These are phyloP conservation scores for Pelargonium fulgidum DNA, from an alignment of 441 rosid species.

Conservation along the genomic window DNA sequence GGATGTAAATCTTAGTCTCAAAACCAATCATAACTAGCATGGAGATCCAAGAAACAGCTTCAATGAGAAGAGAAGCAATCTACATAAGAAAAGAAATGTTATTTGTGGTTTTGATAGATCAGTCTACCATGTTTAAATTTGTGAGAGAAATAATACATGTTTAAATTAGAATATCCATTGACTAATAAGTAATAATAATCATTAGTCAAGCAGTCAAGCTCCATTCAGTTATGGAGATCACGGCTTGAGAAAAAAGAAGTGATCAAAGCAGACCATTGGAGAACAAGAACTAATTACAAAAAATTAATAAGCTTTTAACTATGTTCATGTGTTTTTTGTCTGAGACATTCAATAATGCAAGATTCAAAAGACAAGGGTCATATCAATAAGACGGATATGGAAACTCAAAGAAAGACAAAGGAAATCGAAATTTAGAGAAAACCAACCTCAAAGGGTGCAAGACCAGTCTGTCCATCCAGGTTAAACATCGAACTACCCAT, in stretches of 20 bases:
- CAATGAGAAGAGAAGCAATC: slow-evolving; percentile 64
- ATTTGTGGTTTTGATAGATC: slow-evolving; percentile 10
- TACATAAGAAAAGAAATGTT: slow-evolving; percentile 30
- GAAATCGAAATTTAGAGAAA: slow-evolving; percentile 6
- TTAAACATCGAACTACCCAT: slow-evolving; percentile 74
- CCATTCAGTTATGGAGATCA: not conserved
- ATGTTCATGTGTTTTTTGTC: not conserved
- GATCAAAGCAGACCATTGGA: not conserved
- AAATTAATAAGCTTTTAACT: not conserved
- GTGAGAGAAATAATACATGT: not conserved
- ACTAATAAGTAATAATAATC: not conserved
- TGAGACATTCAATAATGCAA: not conserved
- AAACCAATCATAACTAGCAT: slow-evolving; percentile 59
- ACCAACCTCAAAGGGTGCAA: slow-evolving; percentile 85
- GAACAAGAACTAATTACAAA: not conserved
- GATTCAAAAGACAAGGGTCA: not conserved
- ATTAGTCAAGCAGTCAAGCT: not conserved
- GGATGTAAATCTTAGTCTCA: slow-evolving; percentile 76
- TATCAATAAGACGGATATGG: slow-evolving; percentile 8
- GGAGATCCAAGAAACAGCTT: slow-evolving; percentile 83
- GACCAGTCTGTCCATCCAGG: slow-evolving; percentile 59
- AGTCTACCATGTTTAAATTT: not conserved
- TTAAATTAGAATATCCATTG: not conserved
- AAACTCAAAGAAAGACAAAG: not conserved
- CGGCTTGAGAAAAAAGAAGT: not conserved